phyloP scores from a whole-genome alignment of 2,329 filamentous ascomycete genomes.

The Shiraia sp. region DNA sequence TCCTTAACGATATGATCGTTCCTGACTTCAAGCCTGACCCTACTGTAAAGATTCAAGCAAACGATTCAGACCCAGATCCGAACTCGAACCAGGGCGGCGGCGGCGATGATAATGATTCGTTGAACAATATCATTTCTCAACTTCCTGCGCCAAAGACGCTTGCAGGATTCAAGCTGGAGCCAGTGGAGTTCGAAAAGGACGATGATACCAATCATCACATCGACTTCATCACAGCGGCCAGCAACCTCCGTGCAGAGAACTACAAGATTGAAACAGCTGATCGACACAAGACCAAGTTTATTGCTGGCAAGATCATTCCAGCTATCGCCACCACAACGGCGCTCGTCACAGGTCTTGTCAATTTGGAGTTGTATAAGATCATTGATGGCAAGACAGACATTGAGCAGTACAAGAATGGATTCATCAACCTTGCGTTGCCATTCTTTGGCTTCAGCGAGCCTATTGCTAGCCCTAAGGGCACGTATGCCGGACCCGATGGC shows the following conservation, averaged over 20 bases:
- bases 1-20: slow-evolving; percentile 90
- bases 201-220: slow-evolving; percentile 98
- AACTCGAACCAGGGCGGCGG: slow-evolving; percentile 65
- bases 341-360: slow-evolving; percentile 88
- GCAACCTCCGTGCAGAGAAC: slow-evolving; percentile 94
- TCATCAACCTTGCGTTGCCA: slow-evolving; percentile 91
- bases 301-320: slow-evolving; percentile 98
- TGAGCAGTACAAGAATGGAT: slow-evolving; percentile 99
- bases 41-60: slow-evolving; percentile 93
- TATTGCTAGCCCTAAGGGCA: slow-evolving; percentile 89
- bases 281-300: slow-evolving; percentile 98
- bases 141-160: slow-evolving; percentile 80
- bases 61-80: slow-evolving; percentile 92
- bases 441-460: slow-evolving; percentile 99
- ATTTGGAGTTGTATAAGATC: slow-evolving; percentile 94
- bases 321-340: slow-evolving; percentile 98
- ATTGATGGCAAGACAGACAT: slow-evolving; percentile 95
- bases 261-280: slow-evolving; percentile 95
- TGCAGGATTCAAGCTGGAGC: slow-evolving; percentile 83
- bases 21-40: slow-evolving; percentile 92
- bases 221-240: slow-evolving; percentile 96
- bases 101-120: slow-evolving; percentile 74
- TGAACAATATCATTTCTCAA: slow-evolving; percentile 70
- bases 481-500: slow-evolving; percentile 77
- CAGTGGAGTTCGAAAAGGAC: slow-evolving; percentile 98